Evolutionary conservation across 129 eudicot genomes (phyloP), one percentile per base, ranked within the genome.

Genomic region (Chrysanthemum seticuspe): DNA sequence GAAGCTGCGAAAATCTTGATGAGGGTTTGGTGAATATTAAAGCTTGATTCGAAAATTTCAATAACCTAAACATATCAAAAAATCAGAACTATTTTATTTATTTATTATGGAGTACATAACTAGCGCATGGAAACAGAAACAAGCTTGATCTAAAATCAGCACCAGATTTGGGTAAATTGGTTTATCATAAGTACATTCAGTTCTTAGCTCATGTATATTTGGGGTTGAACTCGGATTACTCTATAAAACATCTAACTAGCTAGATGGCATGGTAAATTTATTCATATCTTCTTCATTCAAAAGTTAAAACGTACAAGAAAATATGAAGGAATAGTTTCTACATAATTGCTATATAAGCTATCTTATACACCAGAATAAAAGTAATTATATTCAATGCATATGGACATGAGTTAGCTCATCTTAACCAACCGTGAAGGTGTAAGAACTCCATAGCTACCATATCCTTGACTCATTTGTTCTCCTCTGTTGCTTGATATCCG

Each of bases 341-440:
- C 62, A 18, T 6, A 57, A 57, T 18, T 57, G 23, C 62, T 18
- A 57, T 57, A 57, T 16, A n/a, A 6, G 18, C 6, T 9, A 15
- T 54, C 18, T 18, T 57, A 57, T 18, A 18, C 29, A 57, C 27
- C 10, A 8, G 23, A 18, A 16, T 0, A 57, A 6, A 55, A 15
- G 23, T 57, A 57, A 10, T 18, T 55, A 9, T 55, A 58, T 10
- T 18, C 25, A 23, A 59, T 60, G 13, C 65, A 61, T 59, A 59
- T 60, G 13, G 40, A 61, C 40, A 61, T 15, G 13, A 11, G 10
- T 67, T 67, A 50, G 50, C 51, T 68, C 58, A 49, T 84, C 74
- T 61, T 88, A 74, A 89, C 70, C 81, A 82, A 73, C 53, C 84
- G 53, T 13, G 91, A 78, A 5, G 86, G 89, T 5, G 82, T 82